phyloP scores from a whole-genome alignment of 345 rosid genomes.

The Lenwebbia sp. region DNA sequence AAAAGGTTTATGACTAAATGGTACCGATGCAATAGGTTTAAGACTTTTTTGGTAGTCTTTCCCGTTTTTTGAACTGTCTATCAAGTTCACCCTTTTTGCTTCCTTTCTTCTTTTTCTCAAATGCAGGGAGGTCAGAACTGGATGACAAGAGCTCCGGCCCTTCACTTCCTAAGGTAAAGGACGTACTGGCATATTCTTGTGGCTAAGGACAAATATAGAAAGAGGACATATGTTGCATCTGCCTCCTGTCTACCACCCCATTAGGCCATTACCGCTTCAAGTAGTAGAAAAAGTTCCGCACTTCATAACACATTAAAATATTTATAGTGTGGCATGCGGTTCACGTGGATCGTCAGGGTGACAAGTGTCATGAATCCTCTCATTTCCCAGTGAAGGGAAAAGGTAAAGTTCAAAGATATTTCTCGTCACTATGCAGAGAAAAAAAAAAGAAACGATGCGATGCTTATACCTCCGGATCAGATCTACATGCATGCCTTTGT shows the following conservation, averaged over 20 bases:
- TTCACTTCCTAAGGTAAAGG: neutral
- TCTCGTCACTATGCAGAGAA: neutral
- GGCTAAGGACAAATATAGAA: neutral
- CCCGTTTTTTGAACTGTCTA: no score
- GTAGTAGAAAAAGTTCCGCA: neutral
- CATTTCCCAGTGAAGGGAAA: neutral
- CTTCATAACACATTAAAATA: no score
- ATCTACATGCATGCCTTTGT: neutral
- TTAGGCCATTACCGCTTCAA: neutral
- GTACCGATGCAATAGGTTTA: no score
- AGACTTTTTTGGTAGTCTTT: no score
- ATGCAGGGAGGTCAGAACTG: neutral
- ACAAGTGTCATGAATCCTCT: neutral
- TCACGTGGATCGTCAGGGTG: neutral
- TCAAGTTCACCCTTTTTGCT: no score
- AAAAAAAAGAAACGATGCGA: neutral
- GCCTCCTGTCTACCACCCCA: neutral
- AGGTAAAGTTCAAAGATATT: neutral
- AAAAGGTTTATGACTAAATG: no score
- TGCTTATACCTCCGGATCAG: neutral
- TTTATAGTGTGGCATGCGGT: no score
- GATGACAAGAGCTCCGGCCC: neutral
- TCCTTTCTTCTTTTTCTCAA: neutral
- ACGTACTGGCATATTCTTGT: neutral
- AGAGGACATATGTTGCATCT: rapidly evolving